These are phyloP conservation scores for Colletotrichum salicis DNA, from an alignment of 2,329 filamentous ascomycete genomes.

Conservation along the genomic window DNA sequence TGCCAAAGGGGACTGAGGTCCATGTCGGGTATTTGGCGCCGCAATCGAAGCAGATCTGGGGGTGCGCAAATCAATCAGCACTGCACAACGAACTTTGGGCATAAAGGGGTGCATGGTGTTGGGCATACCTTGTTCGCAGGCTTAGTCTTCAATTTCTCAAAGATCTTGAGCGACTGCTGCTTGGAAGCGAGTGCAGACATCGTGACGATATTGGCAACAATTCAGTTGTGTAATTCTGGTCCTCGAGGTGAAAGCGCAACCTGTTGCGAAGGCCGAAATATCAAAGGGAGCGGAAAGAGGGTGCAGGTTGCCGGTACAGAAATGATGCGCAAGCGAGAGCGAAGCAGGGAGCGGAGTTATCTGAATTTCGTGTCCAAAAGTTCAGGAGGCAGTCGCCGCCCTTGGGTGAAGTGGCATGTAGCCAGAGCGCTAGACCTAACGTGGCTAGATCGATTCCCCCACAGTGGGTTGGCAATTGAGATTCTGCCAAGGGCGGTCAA, in stretches of 20 bases:
- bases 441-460: slow-evolving; percentile 18
- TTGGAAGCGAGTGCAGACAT: slow-evolving; percentile 83
- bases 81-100: slow-evolving; percentile 36
- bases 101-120: slow-evolving; percentile 1
- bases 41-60: slow-evolving; percentile 96
- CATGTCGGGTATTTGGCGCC: slow-evolving; percentile 97
- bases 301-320: slow-evolving; percentile 19
- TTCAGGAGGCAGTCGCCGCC: slow-evolving; percentile 36
- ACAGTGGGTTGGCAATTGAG: slow-evolving; percentile 26
- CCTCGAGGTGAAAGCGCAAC: slow-evolving; percentile 6
- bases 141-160: slow-evolving; percentile 96
- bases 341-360: slow-evolving; percentile 30
- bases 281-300: slow-evolving; percentile 2
- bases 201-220: slow-evolving; percentile 46
- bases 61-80: slow-evolving; percentile 29
- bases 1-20: slow-evolving; percentile 96
- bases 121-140: slow-evolving; percentile 86
- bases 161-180: slow-evolving; percentile 95
- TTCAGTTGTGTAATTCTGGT: neutral
- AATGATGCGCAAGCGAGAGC: slow-evolving; percentile 22
- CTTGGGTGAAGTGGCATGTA: slow-evolving; percentile 38
- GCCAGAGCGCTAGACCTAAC: slow-evolving; percentile 15
- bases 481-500: slow-evolving; percentile 54
- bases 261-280: neutral
- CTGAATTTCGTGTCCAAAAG: slow-evolving; percentile 37